A percentile compares a stretch with the other conserved stretches of the same genome.
Conservation (phyloP, 139 green algal species). For the Auxenochlorella pyrenoidosa region DNA sequence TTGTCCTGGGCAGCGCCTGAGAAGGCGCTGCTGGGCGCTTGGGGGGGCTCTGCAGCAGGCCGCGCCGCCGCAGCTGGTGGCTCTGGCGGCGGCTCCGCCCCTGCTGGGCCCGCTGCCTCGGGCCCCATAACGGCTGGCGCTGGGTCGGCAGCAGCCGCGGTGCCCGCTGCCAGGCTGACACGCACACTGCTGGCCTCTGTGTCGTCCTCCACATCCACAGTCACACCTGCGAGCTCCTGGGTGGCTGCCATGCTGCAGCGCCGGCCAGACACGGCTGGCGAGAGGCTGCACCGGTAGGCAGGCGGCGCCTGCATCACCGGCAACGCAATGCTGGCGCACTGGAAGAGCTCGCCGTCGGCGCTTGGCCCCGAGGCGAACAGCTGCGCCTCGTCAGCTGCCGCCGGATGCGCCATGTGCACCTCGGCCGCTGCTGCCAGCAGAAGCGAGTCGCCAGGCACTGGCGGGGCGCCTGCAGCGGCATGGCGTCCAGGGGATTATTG, state of each 20-base stretch:
- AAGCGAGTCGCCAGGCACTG: not conserved
- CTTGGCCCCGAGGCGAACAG: not conserved
- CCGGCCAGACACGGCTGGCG: not conserved
- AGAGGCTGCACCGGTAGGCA: slow-evolving; percentile 18
- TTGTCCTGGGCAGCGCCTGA: not conserved
- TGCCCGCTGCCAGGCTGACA: not conserved
- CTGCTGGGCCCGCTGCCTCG: not conserved
- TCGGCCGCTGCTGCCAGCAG: not conserved
- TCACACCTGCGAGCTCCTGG: not conserved
- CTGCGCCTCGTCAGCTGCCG: not conserved
- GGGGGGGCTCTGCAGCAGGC: not conserved
- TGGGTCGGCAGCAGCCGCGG: not conserved
- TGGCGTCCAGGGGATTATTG: too few species aligned
- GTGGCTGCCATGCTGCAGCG: slow-evolving; percentile 8
- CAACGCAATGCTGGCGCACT: slow-evolving; percentile 10
- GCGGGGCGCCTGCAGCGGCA: not conserved
- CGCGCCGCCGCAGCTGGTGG: not conserved
- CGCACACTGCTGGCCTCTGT: not conserved
- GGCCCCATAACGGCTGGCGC: not conserved
- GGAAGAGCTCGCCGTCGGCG: slow-evolving; percentile 12
- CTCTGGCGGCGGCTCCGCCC: not conserved
- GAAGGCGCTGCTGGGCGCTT: not conserved
- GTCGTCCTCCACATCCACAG: not conserved
- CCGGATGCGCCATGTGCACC: not conserved
- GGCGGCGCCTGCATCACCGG: not conserved